Percentiles rank a stretch among this genome's conserved stretches.
Conservation (phyloP, 2,329 filamentous ascomycete species). For the Ophiobolus disseminans region DNA sequence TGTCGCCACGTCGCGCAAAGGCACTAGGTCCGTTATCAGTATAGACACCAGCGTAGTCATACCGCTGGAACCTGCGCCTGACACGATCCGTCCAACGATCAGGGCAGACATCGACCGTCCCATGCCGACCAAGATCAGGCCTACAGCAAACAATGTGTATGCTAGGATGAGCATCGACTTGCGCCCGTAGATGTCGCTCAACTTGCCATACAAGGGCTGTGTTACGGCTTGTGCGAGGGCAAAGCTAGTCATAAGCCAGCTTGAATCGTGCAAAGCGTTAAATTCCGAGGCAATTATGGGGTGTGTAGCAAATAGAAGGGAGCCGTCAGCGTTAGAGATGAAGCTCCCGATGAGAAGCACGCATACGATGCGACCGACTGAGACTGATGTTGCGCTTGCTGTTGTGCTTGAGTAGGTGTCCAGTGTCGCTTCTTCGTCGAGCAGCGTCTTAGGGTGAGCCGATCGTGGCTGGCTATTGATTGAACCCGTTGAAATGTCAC, state of each 20-base stretch:
- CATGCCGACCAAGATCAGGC: slow-evolving; percentile 22
- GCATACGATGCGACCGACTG: slow-evolving; percentile 20
- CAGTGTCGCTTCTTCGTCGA: slow-evolving; percentile 21
- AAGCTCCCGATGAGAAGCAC: slow-evolving; percentile 55
- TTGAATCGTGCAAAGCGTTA: slow-evolving; percentile 49
- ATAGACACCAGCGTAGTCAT: slow-evolving; percentile 59
- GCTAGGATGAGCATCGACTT: slow-evolving; percentile 50
- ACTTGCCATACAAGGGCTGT: slow-evolving; percentile 51
- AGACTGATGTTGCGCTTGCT: slow-evolving; percentile 3
- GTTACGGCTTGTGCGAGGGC: slow-evolving; percentile 52
- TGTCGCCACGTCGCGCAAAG: slow-evolving; percentile 56
- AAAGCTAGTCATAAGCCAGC: slow-evolving; percentile 56
- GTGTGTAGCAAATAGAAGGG: slow-evolving; percentile 71
- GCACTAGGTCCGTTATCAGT: slow-evolving; percentile 59
- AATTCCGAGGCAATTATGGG: slow-evolving; percentile 60
- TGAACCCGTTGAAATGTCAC: slow-evolving; percentile 9
- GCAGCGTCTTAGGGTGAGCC: not conserved
- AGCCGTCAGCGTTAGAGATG: slow-evolving; percentile 68
- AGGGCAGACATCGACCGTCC: slow-evolving; percentile 19
- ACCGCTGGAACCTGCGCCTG: slow-evolving; percentile 71
- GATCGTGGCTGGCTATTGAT: not conserved
- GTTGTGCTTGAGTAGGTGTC: not conserved
- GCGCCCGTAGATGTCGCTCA: slow-evolving; percentile 56
- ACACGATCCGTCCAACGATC: slow-evolving; percentile 62
- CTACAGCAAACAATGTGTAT: slow-evolving; percentile 52